phyloP scores from a whole-genome alignment of 2,329 filamentous ascomycete species.

The Tolypocladium sp. region DNA sequence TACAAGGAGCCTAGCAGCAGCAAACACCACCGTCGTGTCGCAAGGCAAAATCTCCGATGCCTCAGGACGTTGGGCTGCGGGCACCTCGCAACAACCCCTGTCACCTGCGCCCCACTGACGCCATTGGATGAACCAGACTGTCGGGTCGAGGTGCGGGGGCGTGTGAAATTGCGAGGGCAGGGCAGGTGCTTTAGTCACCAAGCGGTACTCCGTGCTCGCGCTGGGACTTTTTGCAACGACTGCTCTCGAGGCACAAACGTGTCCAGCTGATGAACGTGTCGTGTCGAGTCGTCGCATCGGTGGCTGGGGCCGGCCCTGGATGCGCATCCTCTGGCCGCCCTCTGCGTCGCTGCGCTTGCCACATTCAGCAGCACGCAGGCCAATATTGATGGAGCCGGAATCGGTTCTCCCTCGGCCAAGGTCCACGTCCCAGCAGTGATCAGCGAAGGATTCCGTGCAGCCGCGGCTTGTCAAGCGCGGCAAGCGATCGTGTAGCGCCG shows the following conservation, averaged over 20 bases:
- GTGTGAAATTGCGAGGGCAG: slow-evolving; percentile 1
- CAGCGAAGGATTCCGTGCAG: background rate
- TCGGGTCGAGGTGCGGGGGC: slow-evolving; percentile 8
- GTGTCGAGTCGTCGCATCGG: background rate
- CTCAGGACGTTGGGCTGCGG: background rate
- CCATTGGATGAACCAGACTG: slow-evolving; percentile 12
- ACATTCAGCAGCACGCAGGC: background rate
- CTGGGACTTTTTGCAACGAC: background rate
- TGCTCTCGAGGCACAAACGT: background rate
- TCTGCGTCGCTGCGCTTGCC: background rate
- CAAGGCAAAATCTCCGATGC: background rate
- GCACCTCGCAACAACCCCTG: background rate
- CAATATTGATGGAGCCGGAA: background rate
- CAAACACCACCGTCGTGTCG: background rate
- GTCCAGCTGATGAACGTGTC: too few species aligned
- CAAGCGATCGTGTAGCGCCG: background rate
- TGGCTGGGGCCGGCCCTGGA: background rate
- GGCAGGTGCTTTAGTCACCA: background rate
- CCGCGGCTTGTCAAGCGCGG: background rate
- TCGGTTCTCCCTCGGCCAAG: background rate
- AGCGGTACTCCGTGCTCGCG: background rate
- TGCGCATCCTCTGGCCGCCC: background rate
- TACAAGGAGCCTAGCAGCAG: background rate
- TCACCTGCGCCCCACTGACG: background rate
- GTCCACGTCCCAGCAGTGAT: background rate